These are phyloP conservation scores for Cerrena zonata DNA, from an alignment of 1,284 basidiomycete genomes.

Conservation along the genomic window DNA sequence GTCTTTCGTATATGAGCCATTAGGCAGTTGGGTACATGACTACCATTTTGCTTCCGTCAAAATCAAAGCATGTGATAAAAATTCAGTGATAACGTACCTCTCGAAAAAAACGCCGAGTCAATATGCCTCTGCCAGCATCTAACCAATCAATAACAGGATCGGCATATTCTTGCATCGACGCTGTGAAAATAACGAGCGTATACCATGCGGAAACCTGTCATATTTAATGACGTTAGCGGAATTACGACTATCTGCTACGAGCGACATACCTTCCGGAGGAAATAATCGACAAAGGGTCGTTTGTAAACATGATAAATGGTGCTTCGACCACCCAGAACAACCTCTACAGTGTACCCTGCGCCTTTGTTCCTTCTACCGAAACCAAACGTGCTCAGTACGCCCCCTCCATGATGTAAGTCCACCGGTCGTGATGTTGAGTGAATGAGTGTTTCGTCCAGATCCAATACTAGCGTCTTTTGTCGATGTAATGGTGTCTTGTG, in stretches of 20 bases:
- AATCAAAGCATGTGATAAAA: constrained; percentile 2
- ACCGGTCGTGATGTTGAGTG: constrained; percentile 89
- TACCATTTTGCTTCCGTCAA: too few species aligned
- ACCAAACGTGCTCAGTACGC: constrained; percentile 59
- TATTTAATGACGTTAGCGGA: neutral
- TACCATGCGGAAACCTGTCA: constrained; percentile 93
- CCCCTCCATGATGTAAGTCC: constrained; percentile 41
- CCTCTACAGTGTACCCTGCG: constrained; percentile 90
- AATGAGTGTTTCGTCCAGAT: constrained; percentile 96
- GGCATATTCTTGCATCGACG: constrained; percentile 97
- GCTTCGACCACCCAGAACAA: constrained; percentile 81
- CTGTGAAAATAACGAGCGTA: constrained; percentile 96
- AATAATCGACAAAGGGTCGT: constrained; percentile 93
- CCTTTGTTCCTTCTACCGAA: constrained; percentile 59
- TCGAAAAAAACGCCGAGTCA: constrained; percentile 84
- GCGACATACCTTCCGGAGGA: constrained; percentile 78
- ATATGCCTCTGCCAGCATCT: constrained; percentile 88
- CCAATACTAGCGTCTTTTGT: constrained; percentile 89
- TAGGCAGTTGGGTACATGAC: constrained; percentile 87
- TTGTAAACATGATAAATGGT: constrained; percentile 99
- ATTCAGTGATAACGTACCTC: constrained; percentile 60
- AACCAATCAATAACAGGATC: constrained; percentile 99
- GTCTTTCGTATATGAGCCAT: constrained; percentile 94
- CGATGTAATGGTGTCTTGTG: constrained; percentile 69
- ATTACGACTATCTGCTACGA: too few species aligned